Evolutionary conservation across 2,329 filamentous ascomycete species (phyloP), one percentile per base, ranked within the genome.

Genomic region (Leptosphaerulina australis): DNA sequence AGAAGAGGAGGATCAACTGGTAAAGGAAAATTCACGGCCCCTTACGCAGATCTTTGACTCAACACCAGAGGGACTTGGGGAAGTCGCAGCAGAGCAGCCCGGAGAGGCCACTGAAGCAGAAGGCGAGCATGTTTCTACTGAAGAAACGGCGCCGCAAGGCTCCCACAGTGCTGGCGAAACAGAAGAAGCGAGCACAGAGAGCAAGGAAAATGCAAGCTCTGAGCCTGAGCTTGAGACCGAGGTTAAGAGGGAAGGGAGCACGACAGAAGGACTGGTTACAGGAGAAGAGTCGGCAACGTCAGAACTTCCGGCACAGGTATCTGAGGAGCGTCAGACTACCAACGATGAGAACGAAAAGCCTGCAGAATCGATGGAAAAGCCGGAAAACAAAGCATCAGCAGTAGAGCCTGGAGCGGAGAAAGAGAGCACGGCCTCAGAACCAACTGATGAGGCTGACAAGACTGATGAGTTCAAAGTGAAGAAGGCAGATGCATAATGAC

Each of bases 1-100:
- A 63, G 91, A 96, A 53, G 84, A 88, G 28, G 73, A 74, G 14
- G 60, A 62, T n/a, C 51, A 48, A 7, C 28, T 25, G 14, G 55
- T 54, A 24, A 55, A 44, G 21, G 37, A 55, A 3, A 46, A 43
- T 8, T 12, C 50, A 21, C 55, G 56, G 15, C 53, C 59, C 5
- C 53, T 60, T 30, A 59, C 59, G 4, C 56, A 61, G 18, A 51
- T 60, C 4, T 64, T 57, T 12, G 62, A 65, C 18, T 31, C 56
- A 5, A 29, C 51, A 20, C 44, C 55, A n/a, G 52, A 56, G 30
- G 28, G 28, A 30, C 18, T 24, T 9, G 35, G 53, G 22, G 44
- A 36, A n/a, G 36, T 6, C 2, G 44, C 45, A 30, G 10, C 33
- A 15, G 38, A 36, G 30, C 28, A 50, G 33, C 5, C 39, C 2